A percentile compares a stretch with the other conserved stretches of the same genome.
Conservation (phyloP, 768 basidiomycete species). For the Leucocoprinus birnbaumii region DNA sequence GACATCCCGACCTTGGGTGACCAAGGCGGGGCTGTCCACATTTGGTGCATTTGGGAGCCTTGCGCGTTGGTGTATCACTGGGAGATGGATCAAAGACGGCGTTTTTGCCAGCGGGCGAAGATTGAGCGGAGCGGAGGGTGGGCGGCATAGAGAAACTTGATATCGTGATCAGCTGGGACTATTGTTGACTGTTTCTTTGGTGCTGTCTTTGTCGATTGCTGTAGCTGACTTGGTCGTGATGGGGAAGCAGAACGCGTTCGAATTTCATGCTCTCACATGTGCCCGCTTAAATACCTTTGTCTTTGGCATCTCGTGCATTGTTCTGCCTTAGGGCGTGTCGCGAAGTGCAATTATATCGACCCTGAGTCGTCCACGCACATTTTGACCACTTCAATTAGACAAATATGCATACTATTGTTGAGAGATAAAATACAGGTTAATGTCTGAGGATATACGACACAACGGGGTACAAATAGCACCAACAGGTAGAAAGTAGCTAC, state of each 20-base stretch:
- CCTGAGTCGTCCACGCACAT: not conserved
- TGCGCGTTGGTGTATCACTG: constrained; percentile 39
- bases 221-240: not conserved
- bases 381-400: constrained; percentile 14
- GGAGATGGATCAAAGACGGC: constrained; percentile 6
- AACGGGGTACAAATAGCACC: constrained; percentile 29
- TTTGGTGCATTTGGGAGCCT: constrained; percentile 49
- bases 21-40: constrained; percentile 54
- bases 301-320: not conserved
- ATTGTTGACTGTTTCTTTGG: not conserved
- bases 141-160: constrained; percentile 20
- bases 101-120: constrained; percentile 16
- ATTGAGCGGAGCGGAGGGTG: constrained; percentile 21
- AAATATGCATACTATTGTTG: constrained; percentile 29
- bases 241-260: no score
- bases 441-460: constrained; percentile 32
- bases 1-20: constrained; percentile 65
- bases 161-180: not conserved
- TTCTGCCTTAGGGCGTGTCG: not conserved
- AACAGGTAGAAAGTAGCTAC: constrained; percentile 12
- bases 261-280: not conserved
- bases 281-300: not conserved
- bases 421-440: constrained; percentile 36
- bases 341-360: not conserved
- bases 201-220: not conserved